A percentile compares a stretch with the other conserved stretches of the same genome.
These are phyloP conservation scores for Botrytis paeoniae DNA, from an alignment of 2,329 filamentous ascomycete species.

Conservation along the genomic window DNA sequence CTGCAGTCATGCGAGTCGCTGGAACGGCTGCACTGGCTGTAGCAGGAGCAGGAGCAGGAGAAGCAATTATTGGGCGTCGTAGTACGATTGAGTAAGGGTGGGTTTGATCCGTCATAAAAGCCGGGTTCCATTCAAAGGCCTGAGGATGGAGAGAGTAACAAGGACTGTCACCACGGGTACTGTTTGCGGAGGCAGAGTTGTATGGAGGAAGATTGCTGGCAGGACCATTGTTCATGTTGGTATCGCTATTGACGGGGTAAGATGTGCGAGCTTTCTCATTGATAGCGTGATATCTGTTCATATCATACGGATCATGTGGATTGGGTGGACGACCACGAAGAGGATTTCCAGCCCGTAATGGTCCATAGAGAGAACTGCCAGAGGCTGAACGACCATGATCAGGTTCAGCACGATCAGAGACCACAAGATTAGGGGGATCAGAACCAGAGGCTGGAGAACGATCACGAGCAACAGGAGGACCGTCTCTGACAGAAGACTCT, in stretches of 20 bases:
- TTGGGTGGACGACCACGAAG: not conserved
- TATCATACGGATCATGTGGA: not conserved
- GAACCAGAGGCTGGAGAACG: not conserved
- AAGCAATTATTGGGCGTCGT: not conserved
- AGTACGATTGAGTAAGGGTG: too few relatives aligned
- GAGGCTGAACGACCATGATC: not conserved
- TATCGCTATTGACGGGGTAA: not conserved
- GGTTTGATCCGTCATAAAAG: not conserved
- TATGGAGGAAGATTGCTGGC: not conserved
- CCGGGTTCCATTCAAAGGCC: too few relatives aligned
- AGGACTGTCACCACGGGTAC: too few relatives aligned
- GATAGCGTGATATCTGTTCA: not conserved
- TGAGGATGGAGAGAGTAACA: too few relatives aligned
- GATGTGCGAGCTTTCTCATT: not conserved
- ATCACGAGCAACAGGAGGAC: not conserved
- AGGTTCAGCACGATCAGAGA: not conserved
- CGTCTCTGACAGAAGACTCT: not conserved
- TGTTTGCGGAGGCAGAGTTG: not conserved
- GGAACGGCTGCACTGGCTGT: not conserved
- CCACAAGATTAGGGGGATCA: not conserved
- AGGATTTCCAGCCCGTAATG: not conserved
- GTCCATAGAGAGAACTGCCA: not conserved
- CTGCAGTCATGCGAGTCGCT: not conserved
- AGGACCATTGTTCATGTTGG: not conserved
- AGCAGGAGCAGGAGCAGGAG: not conserved